Conservation (phyloP, 805 yeast species). For the Alloascoidea africana region DNA sequence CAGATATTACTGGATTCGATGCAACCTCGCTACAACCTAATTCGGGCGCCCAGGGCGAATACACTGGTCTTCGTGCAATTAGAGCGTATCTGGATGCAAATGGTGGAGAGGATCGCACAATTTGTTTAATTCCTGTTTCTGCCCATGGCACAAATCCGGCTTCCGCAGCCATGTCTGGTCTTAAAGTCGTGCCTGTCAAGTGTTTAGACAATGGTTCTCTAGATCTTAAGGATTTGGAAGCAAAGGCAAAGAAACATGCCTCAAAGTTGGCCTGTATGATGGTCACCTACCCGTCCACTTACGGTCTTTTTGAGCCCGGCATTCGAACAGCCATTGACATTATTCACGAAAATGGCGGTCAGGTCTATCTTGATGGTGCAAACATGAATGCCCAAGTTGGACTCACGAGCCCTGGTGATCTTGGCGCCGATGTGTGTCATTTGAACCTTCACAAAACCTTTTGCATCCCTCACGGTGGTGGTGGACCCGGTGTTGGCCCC, state of each 20-base stretch:
- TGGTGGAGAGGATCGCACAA: conserved; percentile 62
- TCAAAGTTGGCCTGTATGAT: conserved; percentile 74
- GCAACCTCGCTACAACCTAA: conserved; percentile 91
- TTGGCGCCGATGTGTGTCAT: conserved; percentile 98
- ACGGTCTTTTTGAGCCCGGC: conserved; percentile 91
- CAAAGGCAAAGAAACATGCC: conserved; percentile 55
- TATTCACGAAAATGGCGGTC: conserved; percentile 81
- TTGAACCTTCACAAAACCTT: conserved; percentile 93
- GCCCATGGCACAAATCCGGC: conserved; percentile 99
- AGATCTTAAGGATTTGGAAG: conserved; percentile 60
- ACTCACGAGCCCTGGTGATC: conserved; percentile 89
- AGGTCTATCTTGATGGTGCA: conserved; percentile 96
- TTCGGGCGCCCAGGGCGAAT: conserved; percentile 98
- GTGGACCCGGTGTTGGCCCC: conserved; percentile 99
- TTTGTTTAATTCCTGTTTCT: conserved; percentile 89
- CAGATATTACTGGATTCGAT: conserved; percentile 86
- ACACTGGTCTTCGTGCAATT: conserved; percentile 82
- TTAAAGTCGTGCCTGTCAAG: conserved; percentile 85
- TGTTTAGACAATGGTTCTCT: conserved; percentile 78
- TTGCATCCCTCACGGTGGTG: conserved; percentile 98
- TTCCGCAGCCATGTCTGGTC: conserved; percentile 93
- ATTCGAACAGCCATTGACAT: conserved; percentile 73
- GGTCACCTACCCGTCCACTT: conserved; percentile 97
- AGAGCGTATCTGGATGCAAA: conserved; percentile 54
- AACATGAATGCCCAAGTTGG: conserved; percentile 99